Evolutionary conservation across 2,329 filamentous ascomycete species (phyloP).

Genomic region (Penicillium polonicum): DNA sequence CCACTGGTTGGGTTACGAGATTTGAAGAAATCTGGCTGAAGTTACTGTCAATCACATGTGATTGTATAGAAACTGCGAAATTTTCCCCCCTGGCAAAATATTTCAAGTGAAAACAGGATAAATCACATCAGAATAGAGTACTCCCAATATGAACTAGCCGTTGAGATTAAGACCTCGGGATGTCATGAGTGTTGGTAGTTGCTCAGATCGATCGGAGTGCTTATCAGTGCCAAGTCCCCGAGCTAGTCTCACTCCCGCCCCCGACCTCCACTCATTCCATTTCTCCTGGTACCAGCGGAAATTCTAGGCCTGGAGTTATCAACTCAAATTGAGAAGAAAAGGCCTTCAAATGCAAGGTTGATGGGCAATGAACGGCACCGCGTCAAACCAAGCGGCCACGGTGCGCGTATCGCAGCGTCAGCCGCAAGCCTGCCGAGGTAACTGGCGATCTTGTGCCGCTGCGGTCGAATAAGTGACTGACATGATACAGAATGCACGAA

Average conservation of each 20-base stretch:
- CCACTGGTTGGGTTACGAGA: constrained; percentile 42
- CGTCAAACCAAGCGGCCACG: constrained; percentile 4
- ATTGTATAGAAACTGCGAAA: not conserved
- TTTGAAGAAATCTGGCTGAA: constrained; percentile 1
- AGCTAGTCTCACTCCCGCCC: not conserved
- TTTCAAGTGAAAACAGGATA: no score
- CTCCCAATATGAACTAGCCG: not conserved
- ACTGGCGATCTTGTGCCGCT: not conserved
- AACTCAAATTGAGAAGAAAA: not conserved
- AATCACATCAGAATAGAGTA: no score
- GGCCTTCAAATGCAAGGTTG: not conserved
- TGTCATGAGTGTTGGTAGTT: not conserved
- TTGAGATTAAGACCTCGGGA: not conserved
- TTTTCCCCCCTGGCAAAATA: not conserved
- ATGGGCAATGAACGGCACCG: not conserved
- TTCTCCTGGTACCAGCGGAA: not conserved
- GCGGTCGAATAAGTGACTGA: constrained; percentile 7
- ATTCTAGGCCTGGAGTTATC: not conserved
- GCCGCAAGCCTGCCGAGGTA: constrained; percentile 28
- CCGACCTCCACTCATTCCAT: not conserved
- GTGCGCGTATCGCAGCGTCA: constrained; percentile 27
- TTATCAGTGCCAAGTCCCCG: constrained; percentile 2
- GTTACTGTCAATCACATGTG: not conserved
- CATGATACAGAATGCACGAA: constrained; percentile 26
- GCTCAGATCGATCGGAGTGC: not conserved